Base-by-base conservation (phyloP, 768 basidiomycete species). In the Leccinum olivaceopallidum region DNA sequence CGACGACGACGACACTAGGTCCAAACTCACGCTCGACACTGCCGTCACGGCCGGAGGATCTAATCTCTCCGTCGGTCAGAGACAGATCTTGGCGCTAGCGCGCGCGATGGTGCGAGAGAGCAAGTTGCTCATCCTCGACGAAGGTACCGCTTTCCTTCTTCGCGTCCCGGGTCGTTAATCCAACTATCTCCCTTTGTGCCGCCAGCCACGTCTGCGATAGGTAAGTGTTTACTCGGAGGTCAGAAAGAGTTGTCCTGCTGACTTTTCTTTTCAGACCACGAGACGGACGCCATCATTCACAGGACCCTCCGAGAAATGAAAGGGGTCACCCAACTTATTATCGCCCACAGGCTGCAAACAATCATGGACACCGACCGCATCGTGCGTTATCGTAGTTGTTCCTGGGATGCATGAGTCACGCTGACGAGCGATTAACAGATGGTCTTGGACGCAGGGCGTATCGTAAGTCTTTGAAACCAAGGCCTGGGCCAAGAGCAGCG, bases 81-180 rank as follows among this genome's bases (percentile, higher is more conserved):
- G 80, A n/a, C 82, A 83, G 62, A 74, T 83, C 37, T 64, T 82
- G 8, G 80, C 80, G 0, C 68, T 83, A 2, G 80, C 79, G 4
- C 64, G 61, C 60, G 70, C 80, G 3, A 73, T 82, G 44, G 77
- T 81, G 5, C 65, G 81, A 18, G 62, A 67, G 14, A 80, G 78
- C 66, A 82, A 82, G 60, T 60, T 82, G 26, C 68, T 81, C 42
- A 74, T 83, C 20, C 69, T 82, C 6, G 81, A 83, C 58, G 81
- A 82, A 60, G 75, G 67, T 66, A 52, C 30, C 42, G 37, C 2
- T n/a, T 16, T 6, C 2, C 7, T 26, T 26, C n/a, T n/a, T n/a
- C n/a, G 20, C 28, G 26, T 24, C 24, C 4, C 4, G n/a, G 8
- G 53, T 16, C 20, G 16, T 26, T 52, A 22, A 49, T 12, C 5